Percentiles rank a stretch among this genome's conserved stretches.
These are phyloP conservation scores for Lactarius pseudohatsudake DNA, from an alignment of 768 basidiomycete genomes.

Conservation along the genomic window DNA sequence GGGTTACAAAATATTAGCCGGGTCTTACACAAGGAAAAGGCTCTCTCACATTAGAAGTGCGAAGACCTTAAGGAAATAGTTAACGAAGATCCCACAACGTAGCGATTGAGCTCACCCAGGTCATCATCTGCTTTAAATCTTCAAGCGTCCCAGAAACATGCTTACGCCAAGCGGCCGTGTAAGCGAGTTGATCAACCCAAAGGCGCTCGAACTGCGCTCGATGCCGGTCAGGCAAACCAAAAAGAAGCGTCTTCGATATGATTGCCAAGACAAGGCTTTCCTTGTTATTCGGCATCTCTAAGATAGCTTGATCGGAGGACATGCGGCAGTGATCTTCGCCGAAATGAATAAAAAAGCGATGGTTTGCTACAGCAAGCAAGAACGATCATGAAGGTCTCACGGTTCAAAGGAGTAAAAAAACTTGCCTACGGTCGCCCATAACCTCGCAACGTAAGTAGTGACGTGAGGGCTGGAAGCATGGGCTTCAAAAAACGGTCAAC, in stretches of 20 bases:
- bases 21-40: not conserved
- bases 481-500: not conserved
- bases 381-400: not conserved
- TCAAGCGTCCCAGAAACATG: not conserved
- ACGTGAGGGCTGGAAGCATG: not conserved
- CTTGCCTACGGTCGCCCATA: not conserved
- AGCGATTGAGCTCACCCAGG: not conserved
- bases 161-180: not conserved
- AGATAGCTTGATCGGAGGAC: conserved; percentile 1
- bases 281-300: not conserved
- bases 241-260: not conserved
- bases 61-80: not conserved
- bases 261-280: not conserved
- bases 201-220: not conserved
- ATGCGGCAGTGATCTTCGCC: conserved; percentile 8
- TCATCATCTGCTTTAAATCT: not conserved
- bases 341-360: conserved; percentile 1
- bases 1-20: not conserved
- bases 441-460: conserved; percentile 2
- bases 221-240: not conserved
- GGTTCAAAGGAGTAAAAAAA: not conserved
- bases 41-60: not conserved
- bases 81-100: not conserved
- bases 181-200: conserved; percentile 3
- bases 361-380: not conserved